Percentiles rank a stretch among this genome's conserved stretches.
Conservation (phyloP, 2,329 filamentous ascomycete genomes). For the Podosphaera fusca region DNA sequence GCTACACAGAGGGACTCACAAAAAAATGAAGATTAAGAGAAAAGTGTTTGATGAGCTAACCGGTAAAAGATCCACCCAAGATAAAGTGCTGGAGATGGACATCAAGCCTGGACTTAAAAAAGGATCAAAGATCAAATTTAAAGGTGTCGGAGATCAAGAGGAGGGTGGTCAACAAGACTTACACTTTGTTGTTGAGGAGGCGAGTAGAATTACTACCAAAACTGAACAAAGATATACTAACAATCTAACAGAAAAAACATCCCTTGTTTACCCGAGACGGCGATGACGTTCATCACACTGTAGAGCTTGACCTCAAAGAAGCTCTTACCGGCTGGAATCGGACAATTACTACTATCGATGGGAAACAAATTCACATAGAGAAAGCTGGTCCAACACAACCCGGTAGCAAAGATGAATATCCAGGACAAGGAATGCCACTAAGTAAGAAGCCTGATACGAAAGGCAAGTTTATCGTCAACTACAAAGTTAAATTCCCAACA, state of each 20-base stretch:
- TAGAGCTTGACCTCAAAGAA: conserved; percentile 78
- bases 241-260: conserved; percentile 50
- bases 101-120: conserved; percentile 93
- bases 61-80: conserved; percentile 66
- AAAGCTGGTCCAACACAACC: conserved; percentile 71
- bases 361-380: conserved; percentile 57
- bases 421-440: conserved; percentile 77
- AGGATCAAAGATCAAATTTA: conserved; percentile 95
- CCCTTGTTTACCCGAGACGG: conserved; percentile 66
- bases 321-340: conserved; percentile 82
- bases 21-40: conserved; percentile 96
- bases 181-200: conserved; percentile 86
- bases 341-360: conserved; percentile 84
- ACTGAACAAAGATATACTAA: conserved; percentile 19
- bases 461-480: conserved; percentile 71
- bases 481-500: conserved; percentile 82
- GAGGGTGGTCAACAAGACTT: conserved; percentile 90
- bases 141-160: conserved; percentile 90
- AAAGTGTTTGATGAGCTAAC: conserved; percentile 69
- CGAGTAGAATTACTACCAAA: conserved; percentile 24
- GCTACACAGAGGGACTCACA: conserved; percentile 62
- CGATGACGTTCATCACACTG: conserved; percentile 58
- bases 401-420: conserved; percentile 59
- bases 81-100: conserved; percentile 79
- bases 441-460: conserved; percentile 69